phyloP scores from a whole-genome alignment of 2,329 filamentous ascomycete species.

The Fonsecaea multimorphosa region DNA sequence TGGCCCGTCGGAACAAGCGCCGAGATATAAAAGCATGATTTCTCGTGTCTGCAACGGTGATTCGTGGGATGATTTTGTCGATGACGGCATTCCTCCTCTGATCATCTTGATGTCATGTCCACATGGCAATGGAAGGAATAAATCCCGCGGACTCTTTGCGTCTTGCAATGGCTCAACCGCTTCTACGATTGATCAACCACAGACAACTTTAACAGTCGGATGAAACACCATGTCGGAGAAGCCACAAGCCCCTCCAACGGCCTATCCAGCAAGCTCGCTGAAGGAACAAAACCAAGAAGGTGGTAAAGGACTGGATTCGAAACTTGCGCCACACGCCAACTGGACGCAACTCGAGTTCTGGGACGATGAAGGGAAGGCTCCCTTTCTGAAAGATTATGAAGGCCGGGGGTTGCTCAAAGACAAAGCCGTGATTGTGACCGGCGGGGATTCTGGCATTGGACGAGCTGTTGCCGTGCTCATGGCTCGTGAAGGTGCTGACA shows the following conservation, averaged over 20 bases:
- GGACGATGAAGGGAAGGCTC: constrained; percentile 35
- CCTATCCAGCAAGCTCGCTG: constrained; percentile 29
- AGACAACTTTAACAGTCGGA: not conserved
- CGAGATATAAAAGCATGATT: not conserved
- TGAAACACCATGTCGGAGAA: constrained; percentile 12
- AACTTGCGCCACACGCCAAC: constrained; percentile 33
- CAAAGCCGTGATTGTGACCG: constrained; percentile 61
- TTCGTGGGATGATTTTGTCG: not conserved
- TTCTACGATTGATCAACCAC: not conserved
- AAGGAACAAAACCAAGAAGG: constrained; percentile 32
- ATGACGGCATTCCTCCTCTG: constrained; percentile 15
- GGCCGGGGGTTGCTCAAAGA: constrained; percentile 59
- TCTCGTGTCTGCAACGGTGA: not conserved
- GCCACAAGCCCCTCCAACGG: constrained; percentile 29
- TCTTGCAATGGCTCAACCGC: not conserved
- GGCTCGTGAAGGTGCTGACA: constrained; percentile 64
- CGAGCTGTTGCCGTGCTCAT: constrained; percentile 62
- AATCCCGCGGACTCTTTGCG: not conserved
- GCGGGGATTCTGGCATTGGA: constrained; percentile 64
- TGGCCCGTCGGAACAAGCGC: not conserved
- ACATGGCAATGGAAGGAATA: not conserved
- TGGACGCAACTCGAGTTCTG: constrained; percentile 37
- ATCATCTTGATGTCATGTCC: constrained; percentile 19
- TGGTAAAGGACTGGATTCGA: constrained; percentile 33
- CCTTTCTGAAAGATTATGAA: constrained; percentile 45